Evolutionary conservation across 257 asterid genomes (phyloP).

Genomic region (Striga asiatica): DNA sequence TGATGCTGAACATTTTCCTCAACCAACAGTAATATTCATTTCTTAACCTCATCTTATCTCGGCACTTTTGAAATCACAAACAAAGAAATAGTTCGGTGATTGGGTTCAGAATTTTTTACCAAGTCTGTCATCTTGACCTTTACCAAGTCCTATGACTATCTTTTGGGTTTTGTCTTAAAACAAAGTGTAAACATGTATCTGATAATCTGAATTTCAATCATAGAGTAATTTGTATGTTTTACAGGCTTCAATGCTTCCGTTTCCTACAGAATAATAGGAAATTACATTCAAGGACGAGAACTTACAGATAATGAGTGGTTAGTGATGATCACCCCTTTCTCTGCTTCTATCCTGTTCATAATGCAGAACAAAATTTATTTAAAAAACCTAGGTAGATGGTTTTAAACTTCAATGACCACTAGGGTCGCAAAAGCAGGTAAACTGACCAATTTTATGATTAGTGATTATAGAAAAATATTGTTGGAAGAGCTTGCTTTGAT

Average conservation of each 20-base stretch:
- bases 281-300: constrained; percentile 16
- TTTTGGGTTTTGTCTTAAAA: not conserved
- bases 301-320: constrained; percentile 84
- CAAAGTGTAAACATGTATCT: not conserved
- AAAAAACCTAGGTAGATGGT: not conserved
- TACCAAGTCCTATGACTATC: not conserved
- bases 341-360: constrained; percentile 84
- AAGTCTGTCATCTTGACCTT: constrained; percentile 1
- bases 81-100: constrained; percentile 1
- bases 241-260: not conserved
- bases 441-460: not conserved
- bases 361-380: constrained; percentile 15
- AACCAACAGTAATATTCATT: not conserved
- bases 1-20: constrained; percentile 11
- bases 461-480: not conserved
- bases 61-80: not conserved
- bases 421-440: not conserved
- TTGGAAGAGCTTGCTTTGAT: not conserved
- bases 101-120: constrained; percentile 2
- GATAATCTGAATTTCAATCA: not conserved
- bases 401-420: constrained; percentile 10
- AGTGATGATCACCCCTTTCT: constrained; percentile 85
- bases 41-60: not conserved
- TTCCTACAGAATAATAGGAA: not conserved
- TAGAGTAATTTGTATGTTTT: not conserved